Evolutionary conservation across 2,329 filamentous ascomycete genomes (phyloP), one percentile per base, ranked within the genome.

Genomic region (Tolypocladium paradoxum): DNA sequence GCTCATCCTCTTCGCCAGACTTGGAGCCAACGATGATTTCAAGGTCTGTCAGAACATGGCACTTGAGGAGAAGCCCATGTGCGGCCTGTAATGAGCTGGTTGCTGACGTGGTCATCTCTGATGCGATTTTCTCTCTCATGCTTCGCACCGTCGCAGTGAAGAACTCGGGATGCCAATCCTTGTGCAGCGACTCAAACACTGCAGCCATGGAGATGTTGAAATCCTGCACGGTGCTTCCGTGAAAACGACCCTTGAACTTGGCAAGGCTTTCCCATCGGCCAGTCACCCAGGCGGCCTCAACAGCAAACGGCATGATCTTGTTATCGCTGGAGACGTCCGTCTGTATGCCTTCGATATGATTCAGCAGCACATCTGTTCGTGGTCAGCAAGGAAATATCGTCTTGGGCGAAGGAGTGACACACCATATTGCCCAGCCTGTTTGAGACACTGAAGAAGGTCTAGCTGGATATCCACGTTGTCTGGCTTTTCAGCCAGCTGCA

Each of bases 351-450:
- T 95, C 88, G 14, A 95, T 84, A 60, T 95, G 90, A 56, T 91
- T 92, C 29, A 97, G 75, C 20, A 97, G 78, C 3, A 88, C 85
- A 70, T 95, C 88, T 92, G 56, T 27, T 54, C 31, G 49, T 59
- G 36, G 59, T 64, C 60, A 65, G 61, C 56, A 45, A 45, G 18
- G 5, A 5, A 20, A 20, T 1, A 6, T 4, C 2, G 11, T 3
- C 18, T 8, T 9, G 5, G 11, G n/a, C 9, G 24, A 20, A 7
- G 1, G 20, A 6, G 27, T 1, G 12, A 66, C 75, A 68, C 73
- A 91, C 88, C 88, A 70, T 96, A 86, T 66, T 97, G 93, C 0
- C 92, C 93, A n/a, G 91, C 95, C 66, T 96, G 90, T 64, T 90
- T 91, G 11, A 99, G 76, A 62, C 93, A 97, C 33, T 84, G 87